Evolutionary conservation across 345 rosid genomes (phyloP), one percentile per base, ranked within the genome.

Genomic region (Populus alba): DNA sequence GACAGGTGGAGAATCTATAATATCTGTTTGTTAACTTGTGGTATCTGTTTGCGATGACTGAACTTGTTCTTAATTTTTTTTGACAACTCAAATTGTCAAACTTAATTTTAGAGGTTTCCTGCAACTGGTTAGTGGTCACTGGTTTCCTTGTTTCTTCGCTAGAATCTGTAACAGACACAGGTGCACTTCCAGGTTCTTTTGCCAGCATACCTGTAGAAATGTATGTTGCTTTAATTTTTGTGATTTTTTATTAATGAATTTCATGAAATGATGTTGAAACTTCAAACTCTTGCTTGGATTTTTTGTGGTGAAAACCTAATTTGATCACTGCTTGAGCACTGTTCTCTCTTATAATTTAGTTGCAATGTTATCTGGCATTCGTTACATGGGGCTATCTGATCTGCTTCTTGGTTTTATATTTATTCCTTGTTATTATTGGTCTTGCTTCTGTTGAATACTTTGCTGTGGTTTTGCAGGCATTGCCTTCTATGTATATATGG

Each of bases 401-500:
- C 75, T 68, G 55, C 17, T 23, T 80, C 27, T 38, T 68, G 29
- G 75, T 76, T 75, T 71, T 51, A 63, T 72, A 83, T 70, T 55
- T 73, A 59, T 78, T 82, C 41, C 63, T 71, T 70, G 71, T 73
- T 75, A 77, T 85, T 76, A 73, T 78, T 37, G 8, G 11, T 22
- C 7, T 23, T 8, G 39, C 3, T 39, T 15, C 12, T 25, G 45
- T 20, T 27, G 12, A 53, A 41, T 37, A 43, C 20, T 2, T 73
- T 45, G 45, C 20, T 20, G 18, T 12, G 29, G 20, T 80, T 68
- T 79, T 83, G 80, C 91, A 93, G 97, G 97, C 98, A 93, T 87
- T 91, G 89, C 55, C 83, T 89, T 84, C 85, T 90, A 70, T 91
- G 97, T 84, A 51, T 89, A 20, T 93, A 95, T 74, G 98, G 97